A percentile compares a stretch with the other conserved stretches of the same genome.
Evolutionary conservation across 441 rosid species (phyloP).

Genomic region (Syzygium malaccense): DNA sequence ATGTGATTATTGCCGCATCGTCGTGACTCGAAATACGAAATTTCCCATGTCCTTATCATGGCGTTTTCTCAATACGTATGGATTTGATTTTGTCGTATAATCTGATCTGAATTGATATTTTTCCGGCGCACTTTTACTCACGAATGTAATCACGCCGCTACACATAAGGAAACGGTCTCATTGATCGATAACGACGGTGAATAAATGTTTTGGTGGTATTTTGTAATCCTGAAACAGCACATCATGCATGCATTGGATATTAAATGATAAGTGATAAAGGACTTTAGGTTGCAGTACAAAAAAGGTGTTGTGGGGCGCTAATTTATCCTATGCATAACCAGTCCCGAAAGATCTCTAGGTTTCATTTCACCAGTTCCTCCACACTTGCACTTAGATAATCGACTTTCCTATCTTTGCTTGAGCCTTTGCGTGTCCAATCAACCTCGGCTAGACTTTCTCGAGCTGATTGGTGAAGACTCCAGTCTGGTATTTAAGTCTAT

Average conservation of each 20-base stretch:
- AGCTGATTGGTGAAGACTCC: background rate
- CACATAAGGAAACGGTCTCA: rapidly evolving
- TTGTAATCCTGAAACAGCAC: background rate
- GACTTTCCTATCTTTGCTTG: background rate
- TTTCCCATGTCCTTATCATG: background rate
- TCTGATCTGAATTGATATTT: background rate
- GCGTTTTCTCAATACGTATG: background rate
- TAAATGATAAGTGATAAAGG: background rate
- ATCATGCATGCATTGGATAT: background rate
- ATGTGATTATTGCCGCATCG: background rate
- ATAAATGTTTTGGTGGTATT: background rate
- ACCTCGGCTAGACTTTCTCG: background rate
- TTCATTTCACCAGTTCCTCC: background rate
- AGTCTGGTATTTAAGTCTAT: background rate
- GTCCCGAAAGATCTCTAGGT: background rate
- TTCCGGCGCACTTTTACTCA: background rate
- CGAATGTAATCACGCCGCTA: background rate
- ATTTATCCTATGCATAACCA: too few species aligned
- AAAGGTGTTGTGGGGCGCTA: too few species aligned
- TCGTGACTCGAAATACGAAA: background rate
- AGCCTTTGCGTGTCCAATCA: background rate
- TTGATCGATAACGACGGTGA: background rate
- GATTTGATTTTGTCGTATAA: background rate
- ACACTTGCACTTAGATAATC: background rate
- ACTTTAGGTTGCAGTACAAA: too few species aligned